phyloP scores from a whole-genome alignment of 2,329 filamentous ascomycete species.

The Epichloe amarillans region DNA sequence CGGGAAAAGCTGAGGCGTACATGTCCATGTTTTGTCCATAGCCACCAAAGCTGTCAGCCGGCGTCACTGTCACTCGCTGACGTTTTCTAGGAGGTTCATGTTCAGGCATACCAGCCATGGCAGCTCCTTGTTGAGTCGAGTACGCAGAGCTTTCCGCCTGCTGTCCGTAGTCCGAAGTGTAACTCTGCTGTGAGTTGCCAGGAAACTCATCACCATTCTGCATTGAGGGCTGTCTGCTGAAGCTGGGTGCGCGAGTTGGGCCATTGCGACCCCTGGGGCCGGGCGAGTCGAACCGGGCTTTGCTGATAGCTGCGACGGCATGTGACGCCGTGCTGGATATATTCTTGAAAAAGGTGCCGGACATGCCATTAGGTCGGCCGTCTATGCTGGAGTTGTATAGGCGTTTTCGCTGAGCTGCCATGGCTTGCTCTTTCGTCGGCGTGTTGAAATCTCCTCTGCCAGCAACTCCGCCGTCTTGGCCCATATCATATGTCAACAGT shows the following conservation, averaged over 20 bases:
- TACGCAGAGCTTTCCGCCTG: constrained; percentile 53
- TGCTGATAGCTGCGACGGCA: constrained; percentile 91
- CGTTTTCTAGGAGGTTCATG: constrained; percentile 74
- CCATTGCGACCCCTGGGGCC: constrained; percentile 53
- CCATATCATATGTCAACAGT: constrained; percentile 69
- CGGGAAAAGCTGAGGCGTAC: constrained; percentile 37
- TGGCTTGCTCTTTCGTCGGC: constrained; percentile 95
- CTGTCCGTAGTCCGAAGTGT: constrained; percentile 63
- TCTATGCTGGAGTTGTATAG: constrained; percentile 66
- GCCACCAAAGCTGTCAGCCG: constrained; percentile 44
- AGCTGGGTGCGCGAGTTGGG: constrained; percentile 52
- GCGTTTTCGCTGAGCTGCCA: constrained; percentile 87
- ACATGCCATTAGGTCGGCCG: constrained; percentile 49
- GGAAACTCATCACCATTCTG: constrained; percentile 57
- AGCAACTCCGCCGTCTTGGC: constrained; percentile 57
- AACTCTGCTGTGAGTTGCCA: constrained; percentile 72
- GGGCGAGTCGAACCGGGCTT: constrained; percentile 85
- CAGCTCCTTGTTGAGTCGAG: constrained; percentile 42
- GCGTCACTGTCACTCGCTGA: constrained; percentile 43
- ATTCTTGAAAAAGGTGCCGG: constrained; percentile 92
- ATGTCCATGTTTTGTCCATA: constrained; percentile 35
- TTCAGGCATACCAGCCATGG: constrained; percentile 33
- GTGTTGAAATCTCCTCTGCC: constrained; percentile 74
- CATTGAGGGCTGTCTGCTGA: constrained; percentile 58
- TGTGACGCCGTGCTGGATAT: constrained; percentile 89